phyloP scores from a whole-genome alignment of 2,329 filamentous ascomycete genomes.

The Mycosphaerella arachidis region DNA sequence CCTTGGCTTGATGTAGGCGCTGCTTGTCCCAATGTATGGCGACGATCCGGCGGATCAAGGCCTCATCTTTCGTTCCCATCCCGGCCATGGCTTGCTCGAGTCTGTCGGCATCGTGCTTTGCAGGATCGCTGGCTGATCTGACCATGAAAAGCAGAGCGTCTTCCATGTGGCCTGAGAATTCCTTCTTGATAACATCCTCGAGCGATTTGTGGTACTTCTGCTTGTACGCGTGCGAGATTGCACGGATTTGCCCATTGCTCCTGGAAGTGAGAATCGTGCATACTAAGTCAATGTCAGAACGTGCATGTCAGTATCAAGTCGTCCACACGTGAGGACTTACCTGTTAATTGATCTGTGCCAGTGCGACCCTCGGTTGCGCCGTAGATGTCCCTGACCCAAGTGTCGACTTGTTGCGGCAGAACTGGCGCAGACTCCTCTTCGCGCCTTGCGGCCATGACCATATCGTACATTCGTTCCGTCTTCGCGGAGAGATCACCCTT shows the following conservation, averaged over 20 bases:
- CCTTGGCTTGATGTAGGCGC: constrained; percentile 71
- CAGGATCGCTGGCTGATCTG: constrained; percentile 70
- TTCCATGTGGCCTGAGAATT: constrained; percentile 92
- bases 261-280: constrained; percentile 72
- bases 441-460: constrained; percentile 69
- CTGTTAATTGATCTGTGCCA: constrained; percentile 62
- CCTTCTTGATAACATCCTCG: constrained; percentile 68
- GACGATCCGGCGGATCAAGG: constrained; percentile 73
- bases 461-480: constrained; percentile 78
- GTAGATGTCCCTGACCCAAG: constrained; percentile 72
- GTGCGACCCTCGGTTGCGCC: constrained; percentile 65
- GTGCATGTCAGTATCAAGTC: neutral
- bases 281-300: constrained; percentile 41
- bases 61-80: constrained; percentile 76
- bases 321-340: too few relatives aligned
- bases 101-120: constrained; percentile 73
- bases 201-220: constrained; percentile 66
- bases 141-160: constrained; percentile 76
- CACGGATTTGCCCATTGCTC: constrained; percentile 78
- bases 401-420: constrained; percentile 66
- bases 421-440: constrained; percentile 74
- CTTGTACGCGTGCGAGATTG: constrained; percentile 71
- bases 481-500: constrained; percentile 77
- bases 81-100: constrained; percentile 88
- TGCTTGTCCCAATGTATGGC: constrained; percentile 76